Evolutionary conservation across 2,329 filamentous ascomycete genomes (phyloP).

Genomic region (Colletotrichum magnum): DNA sequence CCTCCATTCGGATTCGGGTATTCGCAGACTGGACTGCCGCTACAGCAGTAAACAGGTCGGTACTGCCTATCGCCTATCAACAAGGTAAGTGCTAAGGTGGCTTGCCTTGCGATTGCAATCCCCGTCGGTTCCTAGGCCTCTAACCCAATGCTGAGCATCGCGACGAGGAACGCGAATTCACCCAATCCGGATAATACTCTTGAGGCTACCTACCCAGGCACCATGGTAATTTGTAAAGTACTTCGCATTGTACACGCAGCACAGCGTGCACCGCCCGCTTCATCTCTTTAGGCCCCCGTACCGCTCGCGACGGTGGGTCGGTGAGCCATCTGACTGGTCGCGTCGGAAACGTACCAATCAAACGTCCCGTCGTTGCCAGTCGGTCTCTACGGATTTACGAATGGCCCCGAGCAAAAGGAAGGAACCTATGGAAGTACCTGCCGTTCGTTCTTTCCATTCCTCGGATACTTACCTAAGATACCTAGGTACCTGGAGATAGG

Average conservation of each 20-base stretch:
- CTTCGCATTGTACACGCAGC: not conserved
- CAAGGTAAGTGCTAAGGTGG: not conserved
- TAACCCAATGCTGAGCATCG: constrained; percentile 10
- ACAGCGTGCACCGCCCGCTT: constrained; percentile 28
- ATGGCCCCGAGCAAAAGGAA: constrained; percentile 24
- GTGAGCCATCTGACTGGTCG: constrained; percentile 29
- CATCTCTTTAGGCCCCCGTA: not conserved
- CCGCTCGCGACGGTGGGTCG: constrained; percentile 9
- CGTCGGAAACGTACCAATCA: constrained; percentile 36
- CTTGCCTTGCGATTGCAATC: not conserved
- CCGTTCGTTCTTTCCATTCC: not conserved
- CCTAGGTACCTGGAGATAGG: constrained; percentile 20
- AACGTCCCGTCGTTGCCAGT: constrained; percentile 12
- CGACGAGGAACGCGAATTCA: constrained; percentile 18
- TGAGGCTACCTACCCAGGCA: no score
- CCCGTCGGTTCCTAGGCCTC: constrained; percentile 16
- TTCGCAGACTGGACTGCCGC: not conserved
- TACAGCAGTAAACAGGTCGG: not conserved
- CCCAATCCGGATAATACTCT: constrained; percentile 7
- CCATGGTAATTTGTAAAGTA: no score
- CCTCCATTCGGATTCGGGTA: not conserved
- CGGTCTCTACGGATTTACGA: constrained; percentile 34
- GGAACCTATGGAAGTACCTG: not conserved
- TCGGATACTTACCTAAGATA: not conserved
- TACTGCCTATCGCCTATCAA: not conserved